Percentiles rank a stretch among this genome's conserved stretches.
Evolutionary conservation across 2,329 filamentous ascomycete genomes (phyloP).

Genomic region (Fusarium circinatum): DNA sequence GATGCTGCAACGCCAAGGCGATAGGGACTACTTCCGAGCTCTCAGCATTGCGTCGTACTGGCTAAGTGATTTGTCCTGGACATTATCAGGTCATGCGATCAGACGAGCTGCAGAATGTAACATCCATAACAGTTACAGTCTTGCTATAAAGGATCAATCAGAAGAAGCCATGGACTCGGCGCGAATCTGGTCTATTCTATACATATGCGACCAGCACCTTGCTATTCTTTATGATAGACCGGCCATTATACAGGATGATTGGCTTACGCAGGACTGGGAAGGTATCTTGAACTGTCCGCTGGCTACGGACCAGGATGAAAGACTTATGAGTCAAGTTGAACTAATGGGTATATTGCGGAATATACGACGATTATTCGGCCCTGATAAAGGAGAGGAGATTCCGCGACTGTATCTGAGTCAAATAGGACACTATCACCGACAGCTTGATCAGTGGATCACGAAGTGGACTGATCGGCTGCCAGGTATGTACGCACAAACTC

Average conservation of each 20-base stretch:
- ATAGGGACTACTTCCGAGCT: slow-evolving; percentile 64
- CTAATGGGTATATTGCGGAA: slow-evolving; percentile 67
- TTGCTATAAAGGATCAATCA: slow-evolving; percentile 50
- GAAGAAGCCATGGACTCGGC: slow-evolving; percentile 62
- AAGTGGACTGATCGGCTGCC: slow-evolving; percentile 48
- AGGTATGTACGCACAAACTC: slow-evolving; percentile 33
- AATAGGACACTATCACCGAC: slow-evolving; percentile 46
- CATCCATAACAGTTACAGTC: slow-evolving; percentile 54
- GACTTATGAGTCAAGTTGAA: slow-evolving; percentile 67
- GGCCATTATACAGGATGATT: slow-evolving; percentile 67
- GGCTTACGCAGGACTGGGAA: slow-evolving; percentile 66
- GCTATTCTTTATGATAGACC: slow-evolving; percentile 69
- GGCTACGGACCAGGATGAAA: slow-evolving; percentile 64
- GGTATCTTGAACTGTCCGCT: slow-evolving; percentile 61
- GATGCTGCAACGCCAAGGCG: slow-evolving; percentile 49
- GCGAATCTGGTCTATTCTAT: slow-evolving; percentile 70
- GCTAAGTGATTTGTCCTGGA: slow-evolving; percentile 69
- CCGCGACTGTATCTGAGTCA: slow-evolving; percentile 63
- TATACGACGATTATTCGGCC: slow-evolving; percentile 64
- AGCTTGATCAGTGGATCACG: slow-evolving; percentile 52
- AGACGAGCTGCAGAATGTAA: slow-evolving; percentile 61
- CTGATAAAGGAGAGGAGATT: slow-evolving; percentile 62
- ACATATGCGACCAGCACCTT: slow-evolving; percentile 70
- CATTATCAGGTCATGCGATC: slow-evolving; percentile 65
- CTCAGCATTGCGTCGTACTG: slow-evolving; percentile 71